Conservation (phyloP, 495 filamentous ascomycete genomes). For the Friedmanniomyces endolithicus region DNA sequence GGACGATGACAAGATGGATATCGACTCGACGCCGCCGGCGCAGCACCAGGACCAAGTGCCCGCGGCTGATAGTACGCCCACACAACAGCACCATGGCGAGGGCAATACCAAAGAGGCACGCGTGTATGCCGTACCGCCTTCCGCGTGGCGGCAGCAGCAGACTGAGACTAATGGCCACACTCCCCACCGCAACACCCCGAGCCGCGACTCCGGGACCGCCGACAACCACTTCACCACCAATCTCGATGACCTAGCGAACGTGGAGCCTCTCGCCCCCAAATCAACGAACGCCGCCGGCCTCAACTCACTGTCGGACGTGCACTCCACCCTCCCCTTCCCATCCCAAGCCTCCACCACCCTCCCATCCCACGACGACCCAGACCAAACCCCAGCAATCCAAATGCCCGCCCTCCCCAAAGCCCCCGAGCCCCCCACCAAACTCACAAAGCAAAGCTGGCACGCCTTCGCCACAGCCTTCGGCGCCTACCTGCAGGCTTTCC, state of each 20-base stretch:
- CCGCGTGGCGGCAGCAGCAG: constrained; percentile 16
- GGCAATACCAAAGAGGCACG: constrained; percentile 13
- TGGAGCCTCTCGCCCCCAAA: constrained; percentile 48
- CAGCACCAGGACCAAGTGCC: not conserved
- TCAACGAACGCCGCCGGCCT: constrained; percentile 35
- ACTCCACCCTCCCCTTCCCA: constrained; percentile 57
- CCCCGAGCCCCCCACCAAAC: constrained; percentile 32
- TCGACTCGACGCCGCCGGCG: constrained; percentile 23
- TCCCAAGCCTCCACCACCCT: constrained; percentile 44
- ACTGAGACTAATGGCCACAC: constrained; percentile 6
- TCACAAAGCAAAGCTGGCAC: constrained; percentile 36
- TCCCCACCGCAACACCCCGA: not conserved
- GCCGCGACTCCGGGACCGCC: constrained; percentile 27
- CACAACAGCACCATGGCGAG: not conserved
- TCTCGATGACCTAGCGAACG: constrained; percentile 52
- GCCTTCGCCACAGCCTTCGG: constrained; percentile 51
- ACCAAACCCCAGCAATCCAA: constrained; percentile 31
- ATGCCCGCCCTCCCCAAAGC: constrained; percentile 54
- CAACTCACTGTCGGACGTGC: constrained; percentile 52
- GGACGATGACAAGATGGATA: constrained; percentile 32
- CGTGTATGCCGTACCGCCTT: constrained; percentile 17
- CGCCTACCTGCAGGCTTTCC: constrained; percentile 58
- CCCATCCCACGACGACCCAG: constrained; percentile 29
- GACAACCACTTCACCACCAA: constrained; percentile 38
- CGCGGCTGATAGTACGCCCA: not conserved